Evolutionary conservation across 345 rosid genomes (phyloP).

Genomic region (Sisymbrium irio): DNA sequence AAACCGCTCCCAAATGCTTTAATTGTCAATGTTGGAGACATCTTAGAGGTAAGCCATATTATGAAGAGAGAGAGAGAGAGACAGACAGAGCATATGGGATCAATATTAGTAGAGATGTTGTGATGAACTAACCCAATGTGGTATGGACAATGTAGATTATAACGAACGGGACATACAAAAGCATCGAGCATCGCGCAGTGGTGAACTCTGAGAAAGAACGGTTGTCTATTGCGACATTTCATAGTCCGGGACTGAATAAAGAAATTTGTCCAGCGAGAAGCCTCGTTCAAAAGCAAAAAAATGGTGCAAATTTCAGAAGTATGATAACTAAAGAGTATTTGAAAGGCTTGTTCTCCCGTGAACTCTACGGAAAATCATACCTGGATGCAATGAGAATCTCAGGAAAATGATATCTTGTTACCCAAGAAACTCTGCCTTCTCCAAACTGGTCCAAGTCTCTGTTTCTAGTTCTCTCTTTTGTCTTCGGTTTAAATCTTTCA

Average conservation of each 20-base stretch:
- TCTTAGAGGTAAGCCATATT: conserved; percentile 36
- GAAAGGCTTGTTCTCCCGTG: conserved; percentile 23
- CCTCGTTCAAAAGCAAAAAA: conserved; percentile 20
- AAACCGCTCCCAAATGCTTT: conserved; percentile 54
- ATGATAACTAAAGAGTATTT: conserved; percentile 14
- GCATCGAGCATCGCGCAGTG: conserved; percentile 39
- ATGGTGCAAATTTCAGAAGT: conserved; percentile 20
- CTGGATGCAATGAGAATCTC: conserved; percentile 32
- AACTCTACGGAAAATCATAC: conserved; percentile 31
- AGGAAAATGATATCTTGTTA: not conserved
- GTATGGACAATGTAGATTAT: conserved; percentile 26
- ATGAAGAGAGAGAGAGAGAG: not conserved
- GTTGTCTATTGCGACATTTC: conserved; percentile 39
- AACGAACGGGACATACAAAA: conserved; percentile 38
- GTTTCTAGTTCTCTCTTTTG: not conserved
- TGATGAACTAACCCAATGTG: not conserved
- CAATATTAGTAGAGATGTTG: not conserved
- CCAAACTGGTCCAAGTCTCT: not conserved
- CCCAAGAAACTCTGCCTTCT: not conserved
- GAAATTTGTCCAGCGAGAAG: conserved; percentile 33
- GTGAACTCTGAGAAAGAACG: conserved; percentile 40
- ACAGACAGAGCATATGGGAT: not conserved
- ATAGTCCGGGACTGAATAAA: conserved; percentile 22
- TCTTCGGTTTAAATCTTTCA: not conserved
- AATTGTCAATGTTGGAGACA: conserved; percentile 56